Conservation (phyloP, 192 early-diverging fungal genomes). For the Fimicolochytrium jonesii region DNA sequence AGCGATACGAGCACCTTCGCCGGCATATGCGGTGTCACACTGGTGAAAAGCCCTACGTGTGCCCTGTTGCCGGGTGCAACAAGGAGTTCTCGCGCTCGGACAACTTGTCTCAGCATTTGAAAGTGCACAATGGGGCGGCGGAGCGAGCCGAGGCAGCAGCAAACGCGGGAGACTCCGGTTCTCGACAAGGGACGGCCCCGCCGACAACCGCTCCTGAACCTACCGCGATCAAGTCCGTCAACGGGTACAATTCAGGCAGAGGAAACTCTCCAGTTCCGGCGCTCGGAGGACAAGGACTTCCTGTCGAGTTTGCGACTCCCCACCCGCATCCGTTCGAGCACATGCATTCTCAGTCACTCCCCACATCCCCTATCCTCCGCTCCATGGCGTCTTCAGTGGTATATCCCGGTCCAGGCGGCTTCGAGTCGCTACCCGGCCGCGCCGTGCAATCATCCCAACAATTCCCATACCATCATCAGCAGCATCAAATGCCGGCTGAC, state of each 20-base stretch:
- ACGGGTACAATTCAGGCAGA: neutral
- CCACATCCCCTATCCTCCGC: neutral
- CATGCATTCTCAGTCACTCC: no score
- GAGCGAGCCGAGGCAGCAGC: no score
- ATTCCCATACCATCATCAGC: neutral
- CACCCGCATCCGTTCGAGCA: neutral
- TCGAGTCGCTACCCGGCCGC: no score
- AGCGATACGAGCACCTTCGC: constrained; percentile 73
- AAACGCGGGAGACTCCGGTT: no score
- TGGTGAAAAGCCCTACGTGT: constrained; percentile 59
- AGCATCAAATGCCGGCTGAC: neutral
- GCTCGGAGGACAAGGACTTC: neutral
- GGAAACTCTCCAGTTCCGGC: neutral
- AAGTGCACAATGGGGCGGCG: constrained; percentile 27
- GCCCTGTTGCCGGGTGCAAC: constrained; percentile 47
- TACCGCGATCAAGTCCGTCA: no score
- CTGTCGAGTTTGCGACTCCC: neutral
- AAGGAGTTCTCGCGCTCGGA: constrained; percentile 62
- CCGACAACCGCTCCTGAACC: neutral
- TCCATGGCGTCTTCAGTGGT: neutral
- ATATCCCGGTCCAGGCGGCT: no score
- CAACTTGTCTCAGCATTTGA: constrained; percentile 59
- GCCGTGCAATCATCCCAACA: neutral
- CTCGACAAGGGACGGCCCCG: neutral
- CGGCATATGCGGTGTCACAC: constrained; percentile 69